Base-by-base conservation (phyloP, 2,329 filamentous ascomycete genomes). In the Chrysoporthe austroafricana region DNA sequence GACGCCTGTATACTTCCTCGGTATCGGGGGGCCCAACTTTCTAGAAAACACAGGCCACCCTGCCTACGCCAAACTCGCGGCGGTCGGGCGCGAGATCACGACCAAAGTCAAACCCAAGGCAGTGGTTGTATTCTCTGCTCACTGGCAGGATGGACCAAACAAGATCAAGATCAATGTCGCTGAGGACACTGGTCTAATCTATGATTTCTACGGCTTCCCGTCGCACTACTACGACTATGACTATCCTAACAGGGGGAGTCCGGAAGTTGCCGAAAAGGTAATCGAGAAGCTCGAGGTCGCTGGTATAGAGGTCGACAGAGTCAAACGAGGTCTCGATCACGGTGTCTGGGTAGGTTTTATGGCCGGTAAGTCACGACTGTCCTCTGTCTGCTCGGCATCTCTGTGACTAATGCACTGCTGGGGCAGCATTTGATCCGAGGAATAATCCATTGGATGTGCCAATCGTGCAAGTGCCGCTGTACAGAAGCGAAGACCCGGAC, bases 141-240 rank as follows among this genome's bases (percentile, higher is more conserved):
- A 91, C 76, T 91, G 88, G 88, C 85, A 89, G 77, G 85, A 80
- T 62, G 76, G 67, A 69, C 75, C 74, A 56, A 80, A 82, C 73
- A 83, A 76, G 1, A 79, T 89, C 60, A 78, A 86, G 72, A 82
- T 89, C 73, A 89, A 89, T 72, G 83, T 81, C 1, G 84, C 83
- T 1, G 85, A 87, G 72, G 77, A 79, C 34, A 84, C 82, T 21
- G 82, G 84, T 67, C 72, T 89, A 70, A 87, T 90, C 61, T 89
- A 89, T 73, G 87, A 89, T 78, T 89, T 87, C 77, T 86, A 87
- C 73, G 86, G 86, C 0, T 90, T 90, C 74, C 88, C 87, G 1
- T 73, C 79, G 6, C 82, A 88, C 73, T 90, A 87, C 73, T 90
- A 90, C 75, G 79, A 85, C 69, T 81, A 85, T 68, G 81, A 85